Conservation (phyloP, 2,329 filamentous ascomycete species). For the Arthrocladium fulminans region DNA sequence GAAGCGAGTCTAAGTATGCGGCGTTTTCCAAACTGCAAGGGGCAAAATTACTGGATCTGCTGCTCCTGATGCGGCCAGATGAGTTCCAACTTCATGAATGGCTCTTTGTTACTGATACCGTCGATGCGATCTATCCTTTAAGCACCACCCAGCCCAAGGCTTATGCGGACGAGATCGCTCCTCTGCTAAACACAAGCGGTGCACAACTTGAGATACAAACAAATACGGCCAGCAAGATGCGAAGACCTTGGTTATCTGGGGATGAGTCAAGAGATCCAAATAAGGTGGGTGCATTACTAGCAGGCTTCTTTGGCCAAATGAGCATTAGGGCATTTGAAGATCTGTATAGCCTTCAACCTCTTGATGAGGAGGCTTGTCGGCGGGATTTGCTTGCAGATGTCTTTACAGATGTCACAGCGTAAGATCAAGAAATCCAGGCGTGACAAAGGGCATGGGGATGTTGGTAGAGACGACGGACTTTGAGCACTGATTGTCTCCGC, state of each 20-base stretch:
- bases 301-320: constrained; percentile 82
- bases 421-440: too few relatives aligned
- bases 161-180: constrained; percentile 3
- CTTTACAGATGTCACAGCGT: constrained; percentile 54
- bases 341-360: constrained; percentile 70
- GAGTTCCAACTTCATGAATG: constrained; percentile 98
- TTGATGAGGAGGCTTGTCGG: constrained; percentile 58
- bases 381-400: constrained; percentile 61
- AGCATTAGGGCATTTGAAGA: constrained; percentile 92
- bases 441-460: too few relatives aligned
- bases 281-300: constrained; percentile 66
- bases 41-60: constrained; percentile 81
- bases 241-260: constrained; percentile 35
- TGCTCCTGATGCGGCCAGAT: constrained; percentile 80
- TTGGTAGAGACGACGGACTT: too few relatives aligned
- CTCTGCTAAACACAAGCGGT: constrained; percentile 11
- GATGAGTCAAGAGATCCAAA: constrained; percentile 46
- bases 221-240: constrained; percentile 22
- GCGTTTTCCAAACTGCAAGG: constrained; percentile 74
- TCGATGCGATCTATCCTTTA: constrained; percentile 85
- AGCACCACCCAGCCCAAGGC: neutral
- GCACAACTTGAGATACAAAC: constrained; percentile 15
- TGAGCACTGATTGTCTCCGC: too few relatives aligned
- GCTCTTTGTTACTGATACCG: constrained; percentile 94
- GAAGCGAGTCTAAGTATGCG: constrained; percentile 66